Evolutionary conservation across 306 rosid genomes (phyloP), one percentile per base, ranked within the genome.

Genomic region (Rubus parviflorus): DNA sequence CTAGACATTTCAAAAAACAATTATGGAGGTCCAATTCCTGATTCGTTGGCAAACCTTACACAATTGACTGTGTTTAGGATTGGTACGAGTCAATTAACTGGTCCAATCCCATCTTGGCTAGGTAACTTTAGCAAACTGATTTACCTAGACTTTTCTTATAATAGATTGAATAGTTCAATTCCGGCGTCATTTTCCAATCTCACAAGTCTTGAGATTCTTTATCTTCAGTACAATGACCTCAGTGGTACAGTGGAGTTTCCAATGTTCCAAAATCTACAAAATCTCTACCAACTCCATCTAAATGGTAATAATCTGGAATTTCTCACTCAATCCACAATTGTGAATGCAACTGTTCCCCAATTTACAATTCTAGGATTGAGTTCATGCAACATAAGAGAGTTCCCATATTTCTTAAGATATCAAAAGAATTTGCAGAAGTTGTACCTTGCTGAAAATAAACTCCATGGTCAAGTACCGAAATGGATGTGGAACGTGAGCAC

Each of bases 131-230:
- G 73, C 12, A 23, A 25, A 19, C 80, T 69, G 3, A 7, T 0
- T 0, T 0, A 0, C 0, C 13, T 81, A 0, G 0, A 0, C 0
- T 40, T 81, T 3, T 0, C 0, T 0, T 0, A 0, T 0, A 75
- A 41, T 47, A 4, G 6, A 42, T 3, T 42, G 46, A 42, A 42
- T 42, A 42, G 46, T 42, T 42, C 46, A 2, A 42, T 76, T 66
- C 80, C 80, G 8, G 4, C 0, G 2, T 52, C 80, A 8, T 8
- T 76, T 7, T 76, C 25, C 25, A n/a, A 16, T 10, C 78, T 79
- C 37, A 51, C 0, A 1, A 43, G 73, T 14, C 58, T 70, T 14
- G 2, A 61, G 11, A 0, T 0, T 2, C 23, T 58, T 10, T 3
- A 0, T 11, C 53, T 74, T 3, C 0, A 0, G 10, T 0, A 0